Conservation (phyloP, 2,329 filamentous ascomycete genomes). For the Cercospora canescens region DNA sequence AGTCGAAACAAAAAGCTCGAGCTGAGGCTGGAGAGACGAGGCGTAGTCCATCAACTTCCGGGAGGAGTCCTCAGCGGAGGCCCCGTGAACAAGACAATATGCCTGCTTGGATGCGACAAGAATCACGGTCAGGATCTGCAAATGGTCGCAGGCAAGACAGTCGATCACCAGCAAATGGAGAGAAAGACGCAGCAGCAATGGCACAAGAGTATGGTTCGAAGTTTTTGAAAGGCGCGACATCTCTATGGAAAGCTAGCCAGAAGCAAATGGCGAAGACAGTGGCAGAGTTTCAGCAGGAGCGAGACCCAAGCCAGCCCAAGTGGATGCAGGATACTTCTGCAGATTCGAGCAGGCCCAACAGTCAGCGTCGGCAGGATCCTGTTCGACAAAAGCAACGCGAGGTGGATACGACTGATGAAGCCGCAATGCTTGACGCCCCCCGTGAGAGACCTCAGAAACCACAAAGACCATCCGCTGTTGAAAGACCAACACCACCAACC, state of each 20-base stretch:
- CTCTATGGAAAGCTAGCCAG: slow-evolving; percentile 89
- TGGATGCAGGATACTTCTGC: slow-evolving; percentile 80
- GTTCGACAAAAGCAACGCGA: slow-evolving; percentile 28
- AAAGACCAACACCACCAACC: slow-evolving; percentile 21
- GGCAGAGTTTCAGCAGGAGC: slow-evolving; percentile 76
- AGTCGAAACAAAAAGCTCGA: slow-evolving; percentile 70
- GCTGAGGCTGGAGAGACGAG: slow-evolving; percentile 30
- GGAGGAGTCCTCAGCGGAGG: slow-evolving; percentile 27
- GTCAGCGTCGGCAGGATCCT: slow-evolving; percentile 30
- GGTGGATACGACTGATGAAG: slow-evolving; percentile 53
- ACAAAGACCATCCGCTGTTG: slow-evolving; percentile 29
- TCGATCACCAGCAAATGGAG: slow-evolving; percentile 54
- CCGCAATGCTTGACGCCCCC: slow-evolving; percentile 71
- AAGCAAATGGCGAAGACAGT: slow-evolving; percentile 93
- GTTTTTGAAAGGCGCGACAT: slow-evolving; percentile 90
- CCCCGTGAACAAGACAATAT: slow-evolving; percentile 40
- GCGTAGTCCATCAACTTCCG: slow-evolving; percentile 20
- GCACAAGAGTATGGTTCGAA: slow-evolving; percentile 81
- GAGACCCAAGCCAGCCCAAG: slow-evolving; percentile 78
- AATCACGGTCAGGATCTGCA: slow-evolving; percentile 50
- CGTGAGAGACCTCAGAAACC: slow-evolving; percentile 56
- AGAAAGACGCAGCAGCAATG: slow-evolving; percentile 75
- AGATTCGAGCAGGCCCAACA: slow-evolving; percentile 29
- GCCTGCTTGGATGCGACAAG: slow-evolving; percentile 66
- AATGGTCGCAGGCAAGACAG: slow-evolving; percentile 51